phyloP scores from a whole-genome alignment of 23 red algal genomes.

The Agarophyton chilense region DNA sequence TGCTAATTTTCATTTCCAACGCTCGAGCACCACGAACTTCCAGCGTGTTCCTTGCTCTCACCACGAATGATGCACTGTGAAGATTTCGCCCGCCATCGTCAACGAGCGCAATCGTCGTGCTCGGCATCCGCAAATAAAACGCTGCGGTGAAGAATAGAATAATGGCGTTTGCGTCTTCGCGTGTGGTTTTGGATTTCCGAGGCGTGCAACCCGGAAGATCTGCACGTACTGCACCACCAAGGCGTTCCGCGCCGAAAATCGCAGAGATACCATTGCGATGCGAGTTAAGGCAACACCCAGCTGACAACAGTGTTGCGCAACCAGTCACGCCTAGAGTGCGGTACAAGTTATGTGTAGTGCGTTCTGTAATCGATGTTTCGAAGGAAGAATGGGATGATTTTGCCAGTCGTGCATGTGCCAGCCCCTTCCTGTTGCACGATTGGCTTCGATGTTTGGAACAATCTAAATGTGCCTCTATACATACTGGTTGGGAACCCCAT shows the following conservation, averaged over 20 bases:
- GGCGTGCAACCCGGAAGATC: not conserved
- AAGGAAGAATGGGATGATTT: conserved; percentile 46
- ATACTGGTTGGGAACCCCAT: conserved; percentile 72
- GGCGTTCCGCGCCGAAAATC: not conserved
- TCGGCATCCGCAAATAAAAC: not conserved
- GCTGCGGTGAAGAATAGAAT: not conserved
- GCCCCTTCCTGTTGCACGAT: conserved; percentile 79
- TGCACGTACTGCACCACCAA: not conserved
- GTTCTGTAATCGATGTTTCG: conserved; percentile 21
- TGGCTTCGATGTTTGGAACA: conserved; percentile 84
- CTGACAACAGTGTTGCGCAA: not conserved
- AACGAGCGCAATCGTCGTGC: not conserved
- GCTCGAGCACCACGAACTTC: not conserved
- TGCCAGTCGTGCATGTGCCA: not conserved
- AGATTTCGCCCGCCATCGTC: not conserved
- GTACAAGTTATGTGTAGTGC: conserved; percentile 29
- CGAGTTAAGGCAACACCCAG: not conserved
- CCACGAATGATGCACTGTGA: not conserved
- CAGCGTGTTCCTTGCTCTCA: not conserved
- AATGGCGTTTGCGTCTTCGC: not conserved
- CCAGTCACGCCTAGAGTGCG: not conserved
- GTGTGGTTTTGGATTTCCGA: not conserved
- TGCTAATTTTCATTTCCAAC: not conserved
- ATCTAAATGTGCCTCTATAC: conserved; percentile 42
- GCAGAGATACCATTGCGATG: not conserved